Evolutionary conservation across 2,329 filamentous ascomycete genomes (phyloP).

Genomic region (Alternaria atra): DNA sequence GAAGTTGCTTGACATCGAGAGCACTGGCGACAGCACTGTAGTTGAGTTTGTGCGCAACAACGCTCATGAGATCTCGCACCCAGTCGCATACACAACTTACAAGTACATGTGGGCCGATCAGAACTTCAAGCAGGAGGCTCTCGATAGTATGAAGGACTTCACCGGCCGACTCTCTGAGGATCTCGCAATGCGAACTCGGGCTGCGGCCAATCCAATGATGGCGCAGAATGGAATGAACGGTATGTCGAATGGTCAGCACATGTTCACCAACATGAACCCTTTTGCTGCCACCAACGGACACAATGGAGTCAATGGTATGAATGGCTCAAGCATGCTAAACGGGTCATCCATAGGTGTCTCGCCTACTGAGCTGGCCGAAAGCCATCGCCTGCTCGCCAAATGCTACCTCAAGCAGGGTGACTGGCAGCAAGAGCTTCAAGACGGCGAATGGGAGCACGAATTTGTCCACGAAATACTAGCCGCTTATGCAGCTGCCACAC

Average conservation of each 20-base stretch:
- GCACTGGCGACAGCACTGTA: constrained; percentile 38
- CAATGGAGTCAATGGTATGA: constrained; percentile 58
- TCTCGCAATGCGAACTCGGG: constrained; percentile 54
- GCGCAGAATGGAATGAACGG: constrained; percentile 51
- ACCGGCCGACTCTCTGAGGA: constrained; percentile 68
- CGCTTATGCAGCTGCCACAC: constrained; percentile 91
- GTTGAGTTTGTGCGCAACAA: constrained; percentile 48
- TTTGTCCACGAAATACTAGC: constrained; percentile 86
- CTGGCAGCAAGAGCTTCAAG: constrained; percentile 88
- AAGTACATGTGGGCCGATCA: constrained; percentile 92
- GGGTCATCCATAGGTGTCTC: constrained; percentile 37
- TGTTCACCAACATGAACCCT: constrained; percentile 45
- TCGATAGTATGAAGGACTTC: constrained; percentile 70
- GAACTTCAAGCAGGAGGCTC: constrained; percentile 49
- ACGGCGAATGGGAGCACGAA: constrained; percentile 87
- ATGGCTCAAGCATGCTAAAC: constrained; percentile 44
- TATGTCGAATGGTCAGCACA: constrained; percentile 54
- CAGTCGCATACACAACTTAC: constrained; percentile 93
- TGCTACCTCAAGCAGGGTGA: constrained; percentile 96
- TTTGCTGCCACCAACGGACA: constrained; percentile 59
- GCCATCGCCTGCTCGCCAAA: constrained; percentile 81
- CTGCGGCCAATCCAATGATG: constrained; percentile 49
- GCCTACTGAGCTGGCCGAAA: constrained; percentile 59
- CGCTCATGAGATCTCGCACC: constrained; percentile 67
- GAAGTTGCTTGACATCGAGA: constrained; percentile 71